phyloP scores from a whole-genome alignment of 2,329 filamentous ascomycete species.

The Claviceps sorghi region DNA sequence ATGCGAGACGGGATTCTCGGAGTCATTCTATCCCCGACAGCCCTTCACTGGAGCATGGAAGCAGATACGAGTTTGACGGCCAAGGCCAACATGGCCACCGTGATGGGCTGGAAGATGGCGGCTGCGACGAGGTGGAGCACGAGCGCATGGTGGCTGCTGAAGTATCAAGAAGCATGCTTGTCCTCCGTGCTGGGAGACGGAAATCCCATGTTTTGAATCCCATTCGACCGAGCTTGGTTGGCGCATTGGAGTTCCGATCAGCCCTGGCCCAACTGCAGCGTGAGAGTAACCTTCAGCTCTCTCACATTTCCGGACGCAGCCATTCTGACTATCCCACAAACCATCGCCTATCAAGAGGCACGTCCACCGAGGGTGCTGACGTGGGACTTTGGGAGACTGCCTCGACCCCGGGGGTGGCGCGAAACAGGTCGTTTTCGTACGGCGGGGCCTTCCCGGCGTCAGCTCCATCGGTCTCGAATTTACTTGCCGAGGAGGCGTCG shows the following conservation, averaged over 20 bases:
- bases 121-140: conserved; percentile 33
- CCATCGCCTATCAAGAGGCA: conserved; percentile 13
- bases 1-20: conserved; percentile 7
- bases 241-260: conserved; percentile 84
- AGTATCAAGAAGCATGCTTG: conserved; percentile 83
- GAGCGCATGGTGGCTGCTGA: conserved; percentile 61
- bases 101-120: conserved; percentile 25
- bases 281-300: conserved; percentile 60
- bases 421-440: conserved; percentile 10
- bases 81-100: conserved; percentile 20
- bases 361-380: conserved; percentile 13
- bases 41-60: conserved; percentile 28
- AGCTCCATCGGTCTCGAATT: not conserved
- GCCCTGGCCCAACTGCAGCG: conserved; percentile 76
- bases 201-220: conserved; percentile 55
- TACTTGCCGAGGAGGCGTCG: not conserved
- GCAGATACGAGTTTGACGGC: conserved; percentile 32
- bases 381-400: conserved; percentile 4
- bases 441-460: conserved; percentile 1
- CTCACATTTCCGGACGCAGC: conserved; percentile 52
- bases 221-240: conserved; percentile 84
- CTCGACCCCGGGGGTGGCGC: conserved; percentile 1
- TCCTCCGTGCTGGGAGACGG: conserved; percentile 53
- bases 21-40: conserved; percentile 20
- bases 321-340: conserved; percentile 22